Percentiles rank a stretch among this genome's conserved stretches.
Evolutionary conservation across 139 green algal species (phyloP).

Genomic region (Chlorella sp.): DNA sequence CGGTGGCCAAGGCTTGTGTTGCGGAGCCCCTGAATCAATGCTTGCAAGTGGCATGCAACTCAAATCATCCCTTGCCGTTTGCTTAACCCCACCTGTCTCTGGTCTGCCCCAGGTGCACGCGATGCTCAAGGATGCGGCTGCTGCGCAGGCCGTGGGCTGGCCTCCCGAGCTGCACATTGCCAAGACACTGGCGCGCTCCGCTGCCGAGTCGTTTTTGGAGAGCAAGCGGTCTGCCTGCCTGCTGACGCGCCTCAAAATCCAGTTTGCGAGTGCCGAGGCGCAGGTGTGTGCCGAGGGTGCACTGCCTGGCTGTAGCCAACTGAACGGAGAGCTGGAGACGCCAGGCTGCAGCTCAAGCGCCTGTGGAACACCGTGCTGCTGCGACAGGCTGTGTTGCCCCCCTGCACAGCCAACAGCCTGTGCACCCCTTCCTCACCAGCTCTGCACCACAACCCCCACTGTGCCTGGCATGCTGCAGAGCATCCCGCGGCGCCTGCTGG

Average conservation of each 20-base stretch:
- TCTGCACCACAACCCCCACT: not conserved
- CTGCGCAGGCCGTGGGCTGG: not conserved
- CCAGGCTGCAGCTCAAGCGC: too few species aligned
- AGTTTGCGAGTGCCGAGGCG: not conserved
- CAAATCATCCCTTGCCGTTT: not conserved
- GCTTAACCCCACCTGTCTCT: too few species aligned
- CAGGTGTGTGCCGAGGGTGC: not conserved
- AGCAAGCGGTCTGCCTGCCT: not conserved
- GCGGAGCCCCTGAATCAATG: too few species aligned
- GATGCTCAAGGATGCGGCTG: not conserved
- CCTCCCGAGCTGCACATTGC: constrained; percentile 18
- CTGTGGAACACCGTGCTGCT: too few species aligned
- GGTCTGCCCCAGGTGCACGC: not conserved
- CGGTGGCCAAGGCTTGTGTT: too few species aligned
- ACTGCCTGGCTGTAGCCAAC: too few species aligned
- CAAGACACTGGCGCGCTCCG: not conserved
- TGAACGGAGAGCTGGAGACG: too few species aligned
- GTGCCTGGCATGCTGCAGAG: not conserved
- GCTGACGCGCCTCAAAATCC: not conserved
- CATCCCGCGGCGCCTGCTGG: not conserved
- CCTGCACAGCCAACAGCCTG: too few species aligned
- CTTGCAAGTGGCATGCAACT: too few species aligned
- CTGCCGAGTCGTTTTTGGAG: not conserved
- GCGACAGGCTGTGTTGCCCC: too few species aligned
- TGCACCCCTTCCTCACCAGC: not conserved